phyloP scores from a whole-genome alignment of 2,329 filamentous ascomycete genomes.

The Penicillium brasilianum region DNA sequence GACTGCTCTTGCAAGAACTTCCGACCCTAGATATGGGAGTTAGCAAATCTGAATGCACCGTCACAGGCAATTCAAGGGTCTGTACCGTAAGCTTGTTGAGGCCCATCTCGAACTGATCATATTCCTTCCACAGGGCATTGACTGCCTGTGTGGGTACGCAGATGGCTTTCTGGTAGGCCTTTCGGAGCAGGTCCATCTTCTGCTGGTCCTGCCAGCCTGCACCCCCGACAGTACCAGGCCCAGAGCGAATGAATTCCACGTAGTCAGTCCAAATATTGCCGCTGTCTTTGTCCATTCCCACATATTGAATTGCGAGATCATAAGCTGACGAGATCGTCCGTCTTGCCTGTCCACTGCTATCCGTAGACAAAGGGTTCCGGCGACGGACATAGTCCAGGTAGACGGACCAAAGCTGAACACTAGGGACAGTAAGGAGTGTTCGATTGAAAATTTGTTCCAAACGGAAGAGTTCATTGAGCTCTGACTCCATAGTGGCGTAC shows the following conservation, averaged over 20 bases:
- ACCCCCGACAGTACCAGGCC: constrained; percentile 83
- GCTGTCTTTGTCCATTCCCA: constrained; percentile 89
- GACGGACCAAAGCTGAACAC: constrained; percentile 86
- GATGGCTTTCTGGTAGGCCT: constrained; percentile 89
- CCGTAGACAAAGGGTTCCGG: constrained; percentile 82
- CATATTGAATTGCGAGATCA: constrained; percentile 86
- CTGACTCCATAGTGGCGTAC: constrained; percentile 87
- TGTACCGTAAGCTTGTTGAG: constrained; percentile 86
- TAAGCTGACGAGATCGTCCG: constrained; percentile 83
- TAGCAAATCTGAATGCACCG: constrained; percentile 7
- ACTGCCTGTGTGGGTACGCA: constrained; percentile 83
- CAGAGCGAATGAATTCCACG: constrained; percentile 87
- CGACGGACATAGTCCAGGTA: constrained; percentile 96
- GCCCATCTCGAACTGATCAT: constrained; percentile 93
- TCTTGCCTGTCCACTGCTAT: constrained; percentile 75
- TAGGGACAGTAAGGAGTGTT: constrained; percentile 77
- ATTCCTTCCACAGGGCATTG: constrained; percentile 92
- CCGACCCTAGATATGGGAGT: constrained; percentile 65
- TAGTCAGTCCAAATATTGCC: constrained; percentile 94
- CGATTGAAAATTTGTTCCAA: constrained; percentile 84
- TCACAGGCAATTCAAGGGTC: neutral
- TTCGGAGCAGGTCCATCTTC: constrained; percentile 93
- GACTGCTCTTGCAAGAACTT: constrained; percentile 95
- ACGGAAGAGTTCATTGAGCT: constrained; percentile 77
- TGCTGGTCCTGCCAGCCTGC: constrained; percentile 94